Conservation (phyloP, 2,329 filamentous ascomycete species). For the Juglanconis sp. region DNA sequence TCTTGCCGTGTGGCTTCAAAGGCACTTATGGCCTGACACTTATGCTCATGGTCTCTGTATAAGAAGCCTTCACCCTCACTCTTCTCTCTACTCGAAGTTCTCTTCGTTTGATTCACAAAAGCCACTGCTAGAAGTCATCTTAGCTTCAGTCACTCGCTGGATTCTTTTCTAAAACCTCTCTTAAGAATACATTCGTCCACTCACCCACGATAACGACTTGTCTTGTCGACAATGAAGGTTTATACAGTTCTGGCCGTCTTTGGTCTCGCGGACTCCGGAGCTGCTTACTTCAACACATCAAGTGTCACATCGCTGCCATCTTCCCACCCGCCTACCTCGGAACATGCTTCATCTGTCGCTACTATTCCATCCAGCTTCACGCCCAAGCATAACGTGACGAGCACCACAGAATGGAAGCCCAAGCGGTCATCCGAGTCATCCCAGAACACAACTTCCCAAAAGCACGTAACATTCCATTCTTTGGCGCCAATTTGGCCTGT, state of each 20-base stretch:
- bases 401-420: neutral
- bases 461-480: too few species aligned
- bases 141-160: neutral
- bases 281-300: neutral
- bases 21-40: too few species aligned
- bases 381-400: neutral
- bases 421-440: too few species aligned
- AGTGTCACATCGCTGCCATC: neutral
- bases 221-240: neutral
- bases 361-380: neutral
- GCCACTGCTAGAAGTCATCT: neutral
- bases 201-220: neutral
- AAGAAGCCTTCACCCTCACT: neutral
- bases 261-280: neutral
- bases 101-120: too few species aligned
- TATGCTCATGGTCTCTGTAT: neutral
- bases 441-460: too few species aligned
- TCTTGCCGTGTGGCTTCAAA: neutral
- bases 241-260: neutral
- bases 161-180: too few species aligned
- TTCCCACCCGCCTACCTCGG: neutral
- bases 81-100: neutral
- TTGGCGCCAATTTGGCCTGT: neutral
- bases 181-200: neutral
- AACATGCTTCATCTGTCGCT: too few species aligned